Evolutionary conservation across 148 eudicot species (phyloP).

Genomic region (Camellia granthamiana): DNA sequence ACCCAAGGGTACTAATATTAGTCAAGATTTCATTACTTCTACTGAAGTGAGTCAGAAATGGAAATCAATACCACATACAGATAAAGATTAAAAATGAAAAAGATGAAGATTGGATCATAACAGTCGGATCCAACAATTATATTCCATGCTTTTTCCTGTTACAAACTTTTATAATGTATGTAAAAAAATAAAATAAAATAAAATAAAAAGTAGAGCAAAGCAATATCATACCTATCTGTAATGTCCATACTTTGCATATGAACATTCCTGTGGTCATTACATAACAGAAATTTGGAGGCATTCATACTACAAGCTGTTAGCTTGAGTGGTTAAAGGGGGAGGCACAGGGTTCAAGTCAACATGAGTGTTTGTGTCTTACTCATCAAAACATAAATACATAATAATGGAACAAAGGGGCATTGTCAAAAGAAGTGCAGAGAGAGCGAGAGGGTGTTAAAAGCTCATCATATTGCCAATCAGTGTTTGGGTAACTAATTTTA

Average conservation of each 20-base stretch:
- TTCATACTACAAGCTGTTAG: no score
- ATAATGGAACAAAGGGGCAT: background rate
- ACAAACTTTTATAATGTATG: background rate
- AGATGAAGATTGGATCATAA: background rate
- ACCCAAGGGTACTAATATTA: constrained; percentile 12
- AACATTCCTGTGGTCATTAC: background rate
- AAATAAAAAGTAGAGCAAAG: background rate
- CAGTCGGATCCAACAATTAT: background rate
- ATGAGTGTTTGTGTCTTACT: background rate
- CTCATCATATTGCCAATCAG: no score
- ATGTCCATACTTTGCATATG: background rate
- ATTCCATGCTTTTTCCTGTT: background rate
- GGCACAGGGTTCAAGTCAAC: background rate
- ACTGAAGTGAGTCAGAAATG: background rate
- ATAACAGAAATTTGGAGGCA: background rate
- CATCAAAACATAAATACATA: background rate
- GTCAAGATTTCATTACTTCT: background rate
- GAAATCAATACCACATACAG: background rate
- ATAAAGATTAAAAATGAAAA: background rate
- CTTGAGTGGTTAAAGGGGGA: background rate
- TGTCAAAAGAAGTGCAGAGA: no score
- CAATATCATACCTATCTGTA: background rate
- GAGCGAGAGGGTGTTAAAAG: no score
- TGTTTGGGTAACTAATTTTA: no score
- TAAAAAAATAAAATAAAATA: background rate